Base-by-base conservation (phyloP, 2,329 filamentous ascomycete species). In the Boeremia lycopersici region DNA sequence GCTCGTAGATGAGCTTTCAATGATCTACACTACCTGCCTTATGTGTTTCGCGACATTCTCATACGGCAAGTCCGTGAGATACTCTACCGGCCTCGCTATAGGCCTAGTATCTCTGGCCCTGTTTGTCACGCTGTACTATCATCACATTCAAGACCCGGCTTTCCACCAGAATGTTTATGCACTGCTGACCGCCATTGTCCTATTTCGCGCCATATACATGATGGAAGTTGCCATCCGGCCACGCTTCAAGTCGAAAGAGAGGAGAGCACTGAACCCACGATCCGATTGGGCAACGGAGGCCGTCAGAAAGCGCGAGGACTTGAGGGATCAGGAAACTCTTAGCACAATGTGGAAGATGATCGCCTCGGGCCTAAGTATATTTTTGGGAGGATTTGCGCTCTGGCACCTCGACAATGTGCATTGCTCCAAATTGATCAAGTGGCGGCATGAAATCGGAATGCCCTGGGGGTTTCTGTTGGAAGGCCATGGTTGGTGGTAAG, bases 111-210 rank as follows among this genome's bases (percentile, higher is more conserved):
- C 67, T 3, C 69, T 84, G 17, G 76, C 80, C 4, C 53, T 82
- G 26, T 89, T 87, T 66, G 93, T 96, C 72, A 95, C 91, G 12
- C 80, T 89, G 35, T 85, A 89, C 74, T 96, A 96, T 75, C 89
- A 92, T 43, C 86, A 90, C 59, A 85, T 92, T 13, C 90, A 93
- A 70, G 87, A 96, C 61, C 90, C 91, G 0, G 79, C 85, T 1
- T 96, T 96, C 73, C 91, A 96, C 75, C 90, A 96, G 71, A 87
- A 86, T 57, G 88, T 88, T 4, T 96, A 92, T 64, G 89, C 86
- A 1, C 69, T 89, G 3, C 77, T 96, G 38, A 95, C 90, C 0
- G 81, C 82, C 5, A 79, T 86, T 36, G 85, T 93, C 19, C 81
- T 95, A 23, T 78, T 89, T 48, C 86, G 89, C 30, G 89, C 86